Evolutionary conservation across 2,329 filamentous ascomycete species (phyloP).

Genomic region (Madurella mycetomatis): DNA sequence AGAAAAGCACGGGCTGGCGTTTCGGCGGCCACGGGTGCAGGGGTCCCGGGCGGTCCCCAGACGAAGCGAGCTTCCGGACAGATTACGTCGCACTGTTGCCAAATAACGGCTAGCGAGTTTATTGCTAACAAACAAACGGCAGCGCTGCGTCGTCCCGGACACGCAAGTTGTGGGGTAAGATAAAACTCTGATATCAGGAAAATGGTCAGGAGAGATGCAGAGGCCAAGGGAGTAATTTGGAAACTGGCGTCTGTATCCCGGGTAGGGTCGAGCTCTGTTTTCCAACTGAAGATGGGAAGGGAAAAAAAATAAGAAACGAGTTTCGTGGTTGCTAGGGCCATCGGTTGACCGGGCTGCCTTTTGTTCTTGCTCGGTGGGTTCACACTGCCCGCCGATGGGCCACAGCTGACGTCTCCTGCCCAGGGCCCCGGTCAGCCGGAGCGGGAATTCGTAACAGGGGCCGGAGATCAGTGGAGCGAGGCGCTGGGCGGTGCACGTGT

Average conservation of each 20-base stretch:
- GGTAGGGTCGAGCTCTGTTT: too few relatives aligned
- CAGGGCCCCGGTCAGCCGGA: background rate
- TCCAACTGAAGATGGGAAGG: too few relatives aligned
- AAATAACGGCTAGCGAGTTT: too few relatives aligned
- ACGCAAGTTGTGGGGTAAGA: too few relatives aligned
- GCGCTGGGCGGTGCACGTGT: constrained; percentile 4
- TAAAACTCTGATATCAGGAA: too few relatives aligned
- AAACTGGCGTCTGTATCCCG: too few relatives aligned
- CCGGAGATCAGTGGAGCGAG: constrained; percentile 12
- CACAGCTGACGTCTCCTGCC: constrained; percentile 14
- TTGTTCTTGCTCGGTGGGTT: background rate
- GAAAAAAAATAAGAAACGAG: background rate
- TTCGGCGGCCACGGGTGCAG: constrained; percentile 8
- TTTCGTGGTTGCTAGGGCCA: background rate
- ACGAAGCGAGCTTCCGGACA: background rate
- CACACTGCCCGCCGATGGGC: background rate
- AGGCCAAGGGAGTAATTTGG: too few relatives aligned
- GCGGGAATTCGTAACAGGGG: background rate
- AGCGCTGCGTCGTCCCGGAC: too few relatives aligned
- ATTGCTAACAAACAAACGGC: too few relatives aligned
- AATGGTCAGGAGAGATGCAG: too few relatives aligned
- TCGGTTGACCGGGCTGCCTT: background rate
- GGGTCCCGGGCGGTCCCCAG: constrained; percentile 4
- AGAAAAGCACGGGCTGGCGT: background rate
- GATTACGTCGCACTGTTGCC: constrained; percentile 1